phyloP scores from a whole-genome alignment of 2,329 filamentous ascomycete species.

The Lachnellula subtilissima region DNA sequence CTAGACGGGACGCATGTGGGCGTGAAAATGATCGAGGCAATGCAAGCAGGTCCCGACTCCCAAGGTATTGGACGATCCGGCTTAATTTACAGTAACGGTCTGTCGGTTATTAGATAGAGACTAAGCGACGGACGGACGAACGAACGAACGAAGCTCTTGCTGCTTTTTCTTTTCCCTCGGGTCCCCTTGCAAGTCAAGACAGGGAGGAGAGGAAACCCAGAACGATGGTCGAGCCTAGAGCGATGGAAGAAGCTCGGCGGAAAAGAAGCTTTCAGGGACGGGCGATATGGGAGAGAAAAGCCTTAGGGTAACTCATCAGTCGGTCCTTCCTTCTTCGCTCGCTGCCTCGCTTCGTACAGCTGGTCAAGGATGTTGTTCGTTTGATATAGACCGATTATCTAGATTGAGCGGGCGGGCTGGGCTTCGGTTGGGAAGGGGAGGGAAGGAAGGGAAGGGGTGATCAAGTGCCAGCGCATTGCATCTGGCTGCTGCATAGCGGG shows the following conservation, averaged over 20 bases:
- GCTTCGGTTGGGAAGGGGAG: background rate
- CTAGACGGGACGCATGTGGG: too few species aligned
- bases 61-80: too few species aligned
- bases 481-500: background rate
- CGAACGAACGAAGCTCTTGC: background rate
- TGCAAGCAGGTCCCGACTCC: too few species aligned
- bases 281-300: too few species aligned
- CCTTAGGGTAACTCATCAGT: too few species aligned
- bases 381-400: background rate
- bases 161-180: background rate
- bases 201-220: too few species aligned
- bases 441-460: background rate
- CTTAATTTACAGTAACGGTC: background rate
- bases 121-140: background rate
- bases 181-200: background rate
- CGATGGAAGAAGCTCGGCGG: background rate
- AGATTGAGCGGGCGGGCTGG: background rate
- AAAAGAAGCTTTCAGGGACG: background rate
- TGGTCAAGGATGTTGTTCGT: constrained; percentile 3
- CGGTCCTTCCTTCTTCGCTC: background rate
- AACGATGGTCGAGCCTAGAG: too few species aligned
- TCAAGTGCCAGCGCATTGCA: constrained; percentile 9
- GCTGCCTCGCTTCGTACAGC: background rate
- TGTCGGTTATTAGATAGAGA: background rate
- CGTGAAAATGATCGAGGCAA: too few species aligned